Percentiles rank a stretch among this genome's conserved stretches.
phyloP scores from a whole-genome alignment of 1,284 basidiomycete species.

The Stereum hirsutum region DNA sequence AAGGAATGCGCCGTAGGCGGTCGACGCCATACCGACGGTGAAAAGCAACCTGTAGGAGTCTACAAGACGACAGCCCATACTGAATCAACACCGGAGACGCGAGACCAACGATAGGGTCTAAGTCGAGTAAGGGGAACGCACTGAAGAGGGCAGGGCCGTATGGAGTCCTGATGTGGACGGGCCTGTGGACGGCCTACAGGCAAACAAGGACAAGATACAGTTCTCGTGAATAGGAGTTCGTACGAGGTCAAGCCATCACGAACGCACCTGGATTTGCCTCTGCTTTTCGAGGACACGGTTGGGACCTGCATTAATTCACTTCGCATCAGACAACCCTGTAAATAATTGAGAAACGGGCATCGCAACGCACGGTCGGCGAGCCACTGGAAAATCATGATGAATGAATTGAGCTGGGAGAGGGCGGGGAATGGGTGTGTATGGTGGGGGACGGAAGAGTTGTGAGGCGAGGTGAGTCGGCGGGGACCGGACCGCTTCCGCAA shows the following conservation, averaged over 20 bases:
- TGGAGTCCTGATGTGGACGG: conserved; percentile 37
- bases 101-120: neutral
- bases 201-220: conserved; percentile 1
- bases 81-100: no score
- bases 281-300: conserved; percentile 60
- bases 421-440: conserved; percentile 12
- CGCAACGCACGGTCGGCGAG: conserved; percentile 36
- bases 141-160: conserved; percentile 39
- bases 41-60: conserved; percentile 47
- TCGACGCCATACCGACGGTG: conserved; percentile 41
- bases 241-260: neutral
- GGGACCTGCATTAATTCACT: conserved; percentile 51
- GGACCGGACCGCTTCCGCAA: no score
- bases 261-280: conserved; percentile 50
- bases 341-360: neutral
- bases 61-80: conserved; percentile 16
- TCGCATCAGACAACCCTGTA: neutral
- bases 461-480: conserved; percentile 16
- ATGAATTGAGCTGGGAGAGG: conserved; percentile 5
- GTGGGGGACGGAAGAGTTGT: conserved; percentile 3
- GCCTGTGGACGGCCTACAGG: conserved; percentile 26
- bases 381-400: conserved; percentile 39
- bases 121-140: conserved; percentile 16
- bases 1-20: conserved; percentile 37
- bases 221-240: neutral